A percentile compares a stretch with the other conserved stretches of the same genome.
Evolutionary conservation across 2,329 filamentous ascomycete genomes (phyloP).

Genomic region (Pseudocercospora macadamiae): DNA sequence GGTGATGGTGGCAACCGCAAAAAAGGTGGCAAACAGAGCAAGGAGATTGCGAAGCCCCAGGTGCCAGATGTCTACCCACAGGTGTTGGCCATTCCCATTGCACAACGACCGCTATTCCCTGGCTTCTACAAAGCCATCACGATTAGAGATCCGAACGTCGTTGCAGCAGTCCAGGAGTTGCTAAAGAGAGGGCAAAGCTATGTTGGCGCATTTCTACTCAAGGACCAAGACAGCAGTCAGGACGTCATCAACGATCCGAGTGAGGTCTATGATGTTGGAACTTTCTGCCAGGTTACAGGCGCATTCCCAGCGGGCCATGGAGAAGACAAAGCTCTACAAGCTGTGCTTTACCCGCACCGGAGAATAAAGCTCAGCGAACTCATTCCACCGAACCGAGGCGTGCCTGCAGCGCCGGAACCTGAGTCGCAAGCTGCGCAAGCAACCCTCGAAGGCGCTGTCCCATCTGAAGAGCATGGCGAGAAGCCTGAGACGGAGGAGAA

Average conservation of each 20-base stretch:
- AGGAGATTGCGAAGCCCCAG: constrained; percentile 75
- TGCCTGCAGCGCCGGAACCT: constrained; percentile 50
- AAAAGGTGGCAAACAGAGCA: constrained; percentile 70
- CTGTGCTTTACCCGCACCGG: constrained; percentile 93
- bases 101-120: constrained; percentile 89
- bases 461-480: constrained; percentile 17
- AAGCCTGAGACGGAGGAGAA: constrained; percentile 61
- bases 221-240: constrained; percentile 90
- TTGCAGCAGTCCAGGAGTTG: constrained; percentile 91
- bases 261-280: constrained; percentile 93
- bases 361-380: constrained; percentile 87
- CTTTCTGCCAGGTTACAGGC: constrained; percentile 97
- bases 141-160: constrained; percentile 88
- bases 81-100: constrained; percentile 95
- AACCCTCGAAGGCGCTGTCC: constrained; percentile 30
- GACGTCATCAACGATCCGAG: constrained; percentile 88
- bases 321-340: constrained; percentile 78
- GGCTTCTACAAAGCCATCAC: constrained; percentile 99
- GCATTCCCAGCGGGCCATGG: constrained; percentile 83
- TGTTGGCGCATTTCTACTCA: constrained; percentile 94
- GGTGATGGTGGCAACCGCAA: constrained; percentile 67
- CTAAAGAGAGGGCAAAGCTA: constrained; percentile 97
- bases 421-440: constrained; percentile 61
- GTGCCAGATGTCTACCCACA: constrained; percentile 96
- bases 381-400: constrained; percentile 65